A percentile compares a stretch with the other conserved stretches of the same genome.
These are phyloP conservation scores for Linum tenue DNA, from an alignment of 345 rosid species.

Conservation along the genomic window DNA sequence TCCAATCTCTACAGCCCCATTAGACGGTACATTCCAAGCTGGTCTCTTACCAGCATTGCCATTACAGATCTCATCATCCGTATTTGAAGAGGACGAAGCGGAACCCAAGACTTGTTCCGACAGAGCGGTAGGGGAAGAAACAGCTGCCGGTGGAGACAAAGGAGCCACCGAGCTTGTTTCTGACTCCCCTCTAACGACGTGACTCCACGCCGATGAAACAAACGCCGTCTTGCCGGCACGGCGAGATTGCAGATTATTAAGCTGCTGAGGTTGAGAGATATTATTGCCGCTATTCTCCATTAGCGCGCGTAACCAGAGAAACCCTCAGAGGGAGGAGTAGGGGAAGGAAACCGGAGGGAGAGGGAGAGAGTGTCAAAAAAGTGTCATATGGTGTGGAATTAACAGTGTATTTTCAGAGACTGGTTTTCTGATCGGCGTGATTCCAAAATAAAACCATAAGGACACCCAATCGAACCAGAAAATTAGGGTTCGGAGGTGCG, in stretches of 20 bases:
- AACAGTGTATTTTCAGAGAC: background rate
- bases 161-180: slow-evolving; percentile 12
- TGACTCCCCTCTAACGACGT: slow-evolving; percentile 37
- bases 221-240: slow-evolving; percentile 4
- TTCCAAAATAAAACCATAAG: no score
- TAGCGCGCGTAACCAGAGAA: background rate
- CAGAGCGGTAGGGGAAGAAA: slow-evolving; percentile 15
- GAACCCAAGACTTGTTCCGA: slow-evolving; percentile 16
- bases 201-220: slow-evolving; percentile 36
- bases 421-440: background rate
- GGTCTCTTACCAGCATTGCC: slow-evolving; percentile 42
- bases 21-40: slow-evolving; percentile 49
- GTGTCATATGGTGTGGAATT: background rate
- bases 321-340: background rate
- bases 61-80: slow-evolving; percentile 17
- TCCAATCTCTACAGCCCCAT: slow-evolving; percentile 26
- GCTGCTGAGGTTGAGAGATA: background rate
- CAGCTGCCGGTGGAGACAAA: slow-evolving; percentile 8
- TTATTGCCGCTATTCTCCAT: background rate
- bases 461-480: no score
- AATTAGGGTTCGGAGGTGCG: no score
- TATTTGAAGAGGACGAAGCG: slow-evolving; percentile 10
- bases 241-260: slow-evolving; percentile 19
- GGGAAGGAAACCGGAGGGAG: background rate
- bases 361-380: background rate